These are phyloP conservation scores for Trypanosoma platydactyli DNA, from an alignment of 208 protist species.

Conservation along the genomic window DNA sequence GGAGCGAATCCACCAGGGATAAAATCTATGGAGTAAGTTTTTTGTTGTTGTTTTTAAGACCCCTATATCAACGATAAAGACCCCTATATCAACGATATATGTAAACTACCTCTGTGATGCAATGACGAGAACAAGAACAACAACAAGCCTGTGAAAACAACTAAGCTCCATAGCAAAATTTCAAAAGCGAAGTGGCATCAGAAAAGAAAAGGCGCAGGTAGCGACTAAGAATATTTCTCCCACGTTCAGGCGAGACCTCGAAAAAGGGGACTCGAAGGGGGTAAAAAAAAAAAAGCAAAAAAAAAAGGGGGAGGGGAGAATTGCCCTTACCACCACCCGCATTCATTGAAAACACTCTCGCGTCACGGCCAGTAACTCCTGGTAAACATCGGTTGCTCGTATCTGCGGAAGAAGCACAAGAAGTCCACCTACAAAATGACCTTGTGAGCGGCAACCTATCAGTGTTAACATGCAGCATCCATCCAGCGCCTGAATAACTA, in stretches of 20 bases:
- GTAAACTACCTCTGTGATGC: background rate
- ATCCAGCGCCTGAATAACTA: conserved; percentile 79
- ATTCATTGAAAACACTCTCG: conserved; percentile 31
- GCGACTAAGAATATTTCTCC: too few species aligned
- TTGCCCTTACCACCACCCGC: too few species aligned
- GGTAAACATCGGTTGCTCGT: conserved; percentile 27
- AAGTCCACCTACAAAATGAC: conserved; percentile 77
- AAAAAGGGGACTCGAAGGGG: conserved; percentile 8
- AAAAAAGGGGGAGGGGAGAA: background rate
- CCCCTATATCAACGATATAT: too few species aligned
- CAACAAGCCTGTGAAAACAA: background rate
- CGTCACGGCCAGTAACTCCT: conserved; percentile 24
- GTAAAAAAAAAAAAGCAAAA: background rate
- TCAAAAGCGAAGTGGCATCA: conserved; percentile 8
- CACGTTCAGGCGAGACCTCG: background rate
- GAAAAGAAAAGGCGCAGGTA: background rate
- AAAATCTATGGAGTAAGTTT: background rate
- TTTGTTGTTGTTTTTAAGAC: background rate
- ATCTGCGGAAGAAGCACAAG: conserved; percentile 77
- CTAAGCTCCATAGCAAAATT: background rate
- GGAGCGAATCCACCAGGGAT: too few species aligned
- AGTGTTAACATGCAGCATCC: conserved; percentile 65
- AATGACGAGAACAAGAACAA: conserved; percentile 1
- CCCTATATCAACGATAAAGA: too few species aligned
- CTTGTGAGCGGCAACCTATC: conserved; percentile 74